Percentiles rank a stretch among this genome's conserved stretches.
Evolutionary conservation across 345 rosid genomes (phyloP).

Genomic region (Syzygium aqueum): DNA sequence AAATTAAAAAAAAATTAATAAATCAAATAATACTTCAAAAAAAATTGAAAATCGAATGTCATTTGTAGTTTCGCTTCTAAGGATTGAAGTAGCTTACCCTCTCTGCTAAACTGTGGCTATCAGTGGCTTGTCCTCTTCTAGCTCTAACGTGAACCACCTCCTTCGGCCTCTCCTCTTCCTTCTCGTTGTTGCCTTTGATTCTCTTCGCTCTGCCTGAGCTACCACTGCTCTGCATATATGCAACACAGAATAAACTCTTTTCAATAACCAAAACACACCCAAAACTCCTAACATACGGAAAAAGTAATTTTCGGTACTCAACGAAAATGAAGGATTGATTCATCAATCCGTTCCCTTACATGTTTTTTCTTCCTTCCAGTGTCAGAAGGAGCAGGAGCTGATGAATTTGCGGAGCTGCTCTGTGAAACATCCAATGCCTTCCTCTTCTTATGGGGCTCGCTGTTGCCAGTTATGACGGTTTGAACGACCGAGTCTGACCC

Average conservation of each 20-base stretch:
- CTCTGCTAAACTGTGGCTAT: constrained; percentile 52
- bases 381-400: background rate
- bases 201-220: constrained; percentile 23
- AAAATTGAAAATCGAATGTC: too few species aligned
- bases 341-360: background rate
- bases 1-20: background rate
- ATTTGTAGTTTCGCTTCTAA: background rate
- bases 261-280: background rate
- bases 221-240: constrained; percentile 13
- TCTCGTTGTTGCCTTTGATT: constrained; percentile 9
- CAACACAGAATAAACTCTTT: background rate
- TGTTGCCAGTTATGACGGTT: background rate
- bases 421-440: constrained; percentile 1
- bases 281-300: background rate
- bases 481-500: background rate
- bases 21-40: background rate
- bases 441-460: background rate
- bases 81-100: constrained; percentile 20
- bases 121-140: constrained; percentile 54
- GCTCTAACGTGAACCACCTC: constrained; percentile 53
- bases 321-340: background rate
- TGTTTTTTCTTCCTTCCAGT: background rate
- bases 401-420: constrained; percentile 6
- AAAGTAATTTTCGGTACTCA: background rate
- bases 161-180: constrained; percentile 18